phyloP scores from a whole-genome alignment of 768 basidiomycete species.

The Lentinula boryana region DNA sequence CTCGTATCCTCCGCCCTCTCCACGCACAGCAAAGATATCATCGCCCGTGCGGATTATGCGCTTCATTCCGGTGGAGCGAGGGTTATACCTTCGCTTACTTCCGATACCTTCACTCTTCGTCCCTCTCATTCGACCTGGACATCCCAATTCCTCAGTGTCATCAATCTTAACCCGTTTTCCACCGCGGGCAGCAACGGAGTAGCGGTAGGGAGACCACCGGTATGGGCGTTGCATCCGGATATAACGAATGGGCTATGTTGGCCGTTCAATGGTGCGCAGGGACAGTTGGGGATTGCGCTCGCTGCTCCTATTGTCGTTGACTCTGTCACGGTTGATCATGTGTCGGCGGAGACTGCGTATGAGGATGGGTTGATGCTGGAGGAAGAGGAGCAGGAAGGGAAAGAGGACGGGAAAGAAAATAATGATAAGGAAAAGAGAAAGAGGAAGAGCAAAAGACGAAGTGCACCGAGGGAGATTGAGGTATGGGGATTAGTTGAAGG shows the following conservation, averaged over 20 bases:
- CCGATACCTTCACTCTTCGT: conserved; percentile 62
- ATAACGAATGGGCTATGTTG: conserved; percentile 83
- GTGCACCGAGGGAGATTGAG: conserved; percentile 66
- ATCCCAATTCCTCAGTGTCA: conserved; percentile 41
- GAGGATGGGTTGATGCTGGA: conserved; percentile 76
- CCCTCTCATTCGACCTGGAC: conserved; percentile 35
- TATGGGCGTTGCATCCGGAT: conserved; percentile 86
- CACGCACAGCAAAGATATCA: conserved; percentile 58
- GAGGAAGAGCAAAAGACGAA: conserved; percentile 23
- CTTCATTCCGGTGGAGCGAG: conserved; percentile 76
- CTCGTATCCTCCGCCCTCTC: conserved; percentile 55
- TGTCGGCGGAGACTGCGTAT: conserved; percentile 73
- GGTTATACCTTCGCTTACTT: conserved; percentile 79
- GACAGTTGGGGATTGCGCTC: conserved; percentile 80
- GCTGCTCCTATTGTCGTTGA: conserved; percentile 69
- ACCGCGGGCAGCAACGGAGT: conserved; percentile 26
- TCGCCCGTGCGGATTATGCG: conserved; percentile 83
- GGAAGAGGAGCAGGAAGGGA: conserved; percentile 50
- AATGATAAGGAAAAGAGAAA: not conserved
- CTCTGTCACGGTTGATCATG: conserved; percentile 84
- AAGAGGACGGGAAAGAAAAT: conserved; percentile 40
- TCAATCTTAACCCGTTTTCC: conserved; percentile 28
- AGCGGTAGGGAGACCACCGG: conserved; percentile 73
- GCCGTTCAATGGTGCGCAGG: conserved; percentile 77
- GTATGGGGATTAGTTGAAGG: conserved; percentile 63